Conservation (phyloP, 169 alveolate species). For the Cryptosporidium baileyi region DNA sequence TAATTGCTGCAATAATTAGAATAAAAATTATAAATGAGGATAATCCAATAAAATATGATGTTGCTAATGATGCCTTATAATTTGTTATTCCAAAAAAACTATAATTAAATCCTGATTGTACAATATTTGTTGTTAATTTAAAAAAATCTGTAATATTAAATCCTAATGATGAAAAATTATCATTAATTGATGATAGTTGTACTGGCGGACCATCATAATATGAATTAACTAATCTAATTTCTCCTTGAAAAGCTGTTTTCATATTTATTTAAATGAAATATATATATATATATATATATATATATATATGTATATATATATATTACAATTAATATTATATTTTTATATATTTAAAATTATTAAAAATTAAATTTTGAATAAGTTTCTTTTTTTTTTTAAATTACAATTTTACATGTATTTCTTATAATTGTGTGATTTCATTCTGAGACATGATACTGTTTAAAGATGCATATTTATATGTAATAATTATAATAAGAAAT, state of each 20-base stretch:
- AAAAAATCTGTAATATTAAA: neutral
- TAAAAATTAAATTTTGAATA: too few relatives aligned
- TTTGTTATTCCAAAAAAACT: conserved; percentile 43
- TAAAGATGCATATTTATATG: too few relatives aligned
- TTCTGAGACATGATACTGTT: too few relatives aligned
- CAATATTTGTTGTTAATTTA: neutral
- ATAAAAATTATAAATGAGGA: conserved; percentile 28
- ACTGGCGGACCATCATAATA: conserved; percentile 25
- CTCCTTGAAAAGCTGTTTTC: conserved; percentile 63
- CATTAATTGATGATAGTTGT: neutral
- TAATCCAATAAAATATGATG: conserved; percentile 47
- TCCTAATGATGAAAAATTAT: neutral
- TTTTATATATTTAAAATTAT: too few relatives aligned
- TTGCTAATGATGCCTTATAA: conserved; percentile 18
- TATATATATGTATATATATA: too few relatives aligned
- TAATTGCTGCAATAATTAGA: neutral
- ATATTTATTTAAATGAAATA: too few relatives aligned
- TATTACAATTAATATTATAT: too few relatives aligned
- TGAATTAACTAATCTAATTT: neutral
- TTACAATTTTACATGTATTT: too few relatives aligned
- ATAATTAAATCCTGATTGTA: neutral
- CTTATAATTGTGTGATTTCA: too few relatives aligned
- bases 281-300: too few relatives aligned
- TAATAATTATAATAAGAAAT: too few relatives aligned
- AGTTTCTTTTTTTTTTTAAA: too few relatives aligned